These are phyloP conservation scores for Poa annua DNA, from an alignment of 176 grass and related monocot species.

Conservation along the genomic window DNA sequence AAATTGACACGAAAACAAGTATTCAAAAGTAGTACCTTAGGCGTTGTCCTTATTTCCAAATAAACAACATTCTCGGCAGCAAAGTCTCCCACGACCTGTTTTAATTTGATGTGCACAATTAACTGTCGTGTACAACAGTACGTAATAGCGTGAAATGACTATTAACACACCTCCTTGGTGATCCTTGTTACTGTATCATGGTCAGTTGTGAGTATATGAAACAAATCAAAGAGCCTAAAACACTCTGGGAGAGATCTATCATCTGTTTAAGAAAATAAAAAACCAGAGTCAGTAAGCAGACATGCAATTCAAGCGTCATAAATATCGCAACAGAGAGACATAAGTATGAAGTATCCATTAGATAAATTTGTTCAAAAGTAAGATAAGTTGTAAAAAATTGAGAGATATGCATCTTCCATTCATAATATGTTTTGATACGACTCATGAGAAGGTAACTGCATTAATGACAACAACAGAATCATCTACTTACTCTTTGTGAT, in stretches of 20 bases:
- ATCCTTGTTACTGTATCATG: slow-evolving; percentile 93
- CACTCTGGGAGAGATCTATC: slow-evolving; percentile 78
- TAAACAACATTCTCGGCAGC: slow-evolving; percentile 93
- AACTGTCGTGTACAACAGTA: background rate
- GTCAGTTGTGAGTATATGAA: slow-evolving; percentile 81
- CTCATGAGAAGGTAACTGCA: background rate
- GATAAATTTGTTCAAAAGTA: background rate
- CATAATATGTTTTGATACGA: slow-evolving; percentile 23
- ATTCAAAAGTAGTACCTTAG: slow-evolving; percentile 63
- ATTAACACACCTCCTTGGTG: slow-evolving; percentile 71
- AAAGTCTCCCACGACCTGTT: slow-evolving; percentile 90
- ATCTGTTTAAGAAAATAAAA: slow-evolving; percentile 59
- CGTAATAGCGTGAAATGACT: background rate
- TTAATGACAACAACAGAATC: background rate
- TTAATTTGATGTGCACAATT: slow-evolving; percentile 21
- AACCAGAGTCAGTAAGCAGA: background rate
- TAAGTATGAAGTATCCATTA: background rate
- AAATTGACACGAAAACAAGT: background rate
- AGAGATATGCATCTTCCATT: slow-evolving; percentile 1
- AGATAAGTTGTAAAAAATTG: background rate
- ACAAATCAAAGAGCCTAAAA: slow-evolving; percentile 93
- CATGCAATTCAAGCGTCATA: background rate
- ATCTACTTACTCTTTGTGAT: slow-evolving; percentile 80
- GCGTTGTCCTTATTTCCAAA: slow-evolving; percentile 94
- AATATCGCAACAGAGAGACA: background rate